Conservation (phyloP, 1,284 basidiomycete species). For the Dichomitus squalens region DNA sequence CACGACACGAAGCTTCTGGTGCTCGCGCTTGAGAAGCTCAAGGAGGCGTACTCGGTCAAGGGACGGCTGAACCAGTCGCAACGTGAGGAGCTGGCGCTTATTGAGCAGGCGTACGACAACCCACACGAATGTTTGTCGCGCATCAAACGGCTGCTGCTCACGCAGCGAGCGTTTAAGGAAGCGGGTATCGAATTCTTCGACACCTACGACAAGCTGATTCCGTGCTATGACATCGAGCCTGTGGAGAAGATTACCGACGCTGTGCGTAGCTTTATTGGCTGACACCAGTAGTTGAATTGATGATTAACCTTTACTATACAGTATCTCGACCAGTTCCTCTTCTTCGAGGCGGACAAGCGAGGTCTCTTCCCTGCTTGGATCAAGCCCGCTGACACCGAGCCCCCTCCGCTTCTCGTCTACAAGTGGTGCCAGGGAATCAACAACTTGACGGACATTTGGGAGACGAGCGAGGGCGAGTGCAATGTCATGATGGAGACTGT, state of each 20-base stretch:
- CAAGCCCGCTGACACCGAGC: conserved; percentile 95
- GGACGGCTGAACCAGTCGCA: conserved; percentile 96
- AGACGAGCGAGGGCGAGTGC: conserved; percentile 94
- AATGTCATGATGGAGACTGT: conserved; percentile 98
- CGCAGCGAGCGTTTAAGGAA: conserved; percentile 97
- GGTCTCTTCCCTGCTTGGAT: conserved; percentile 97
- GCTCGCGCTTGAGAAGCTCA: conserved; percentile 92
- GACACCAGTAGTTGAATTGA: background rate
- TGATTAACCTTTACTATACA: conserved; percentile 27
- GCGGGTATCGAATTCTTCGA: conserved; percentile 95
- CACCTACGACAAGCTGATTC: conserved; percentile 96
- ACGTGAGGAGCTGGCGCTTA: conserved; percentile 92
- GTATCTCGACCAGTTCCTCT: conserved; percentile 91
- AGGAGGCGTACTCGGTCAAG: conserved; percentile 98
- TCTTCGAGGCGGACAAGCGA: conserved; percentile 95
- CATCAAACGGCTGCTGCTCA: conserved; percentile 93
- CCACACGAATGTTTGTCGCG: conserved; percentile 93
- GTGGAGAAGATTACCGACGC: conserved; percentile 99
- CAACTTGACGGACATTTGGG: conserved; percentile 94
- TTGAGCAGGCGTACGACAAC: conserved; percentile 96
- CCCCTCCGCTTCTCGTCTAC: conserved; percentile 94
- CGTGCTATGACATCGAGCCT: conserved; percentile 97
- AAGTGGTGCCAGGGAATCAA: conserved; percentile 98
- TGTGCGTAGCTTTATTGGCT: conserved; percentile 42
- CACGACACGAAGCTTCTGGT: conserved; percentile 97